These are phyloP conservation scores for Farysia itapuensis DNA, from an alignment of 1,284 basidiomycete genomes.

Conservation along the genomic window DNA sequence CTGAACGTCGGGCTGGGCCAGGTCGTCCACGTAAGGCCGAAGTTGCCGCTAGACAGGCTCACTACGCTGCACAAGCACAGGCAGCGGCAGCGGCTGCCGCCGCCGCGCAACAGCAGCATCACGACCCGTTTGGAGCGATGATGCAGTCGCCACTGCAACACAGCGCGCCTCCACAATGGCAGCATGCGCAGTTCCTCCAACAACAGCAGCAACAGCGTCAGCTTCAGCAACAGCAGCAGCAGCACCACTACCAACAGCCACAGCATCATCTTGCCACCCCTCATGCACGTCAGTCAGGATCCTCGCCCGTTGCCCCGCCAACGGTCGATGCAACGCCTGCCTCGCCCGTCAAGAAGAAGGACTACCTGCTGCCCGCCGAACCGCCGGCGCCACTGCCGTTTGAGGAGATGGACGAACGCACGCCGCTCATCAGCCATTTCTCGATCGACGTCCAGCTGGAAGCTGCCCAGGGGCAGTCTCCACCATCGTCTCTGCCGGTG, in stretches of 20 bases:
- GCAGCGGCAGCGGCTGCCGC: constrained; percentile 14
- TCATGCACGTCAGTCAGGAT: constrained; percentile 1
- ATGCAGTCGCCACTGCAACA: background rate
- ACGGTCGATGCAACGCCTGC: constrained; percentile 1
- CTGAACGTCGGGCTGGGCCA: constrained; percentile 27
- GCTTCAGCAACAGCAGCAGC: constrained; percentile 10
- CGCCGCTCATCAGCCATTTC: constrained; percentile 19
- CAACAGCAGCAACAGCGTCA: constrained; percentile 19
- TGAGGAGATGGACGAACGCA: constrained; percentile 19
- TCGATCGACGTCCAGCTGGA: constrained; percentile 28
- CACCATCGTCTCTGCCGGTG: constrained; percentile 3
- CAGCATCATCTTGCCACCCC: constrained; percentile 11
- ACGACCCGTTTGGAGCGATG: background rate
- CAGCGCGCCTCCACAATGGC: constrained; percentile 20
- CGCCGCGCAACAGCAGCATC: background rate
- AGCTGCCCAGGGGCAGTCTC: constrained; percentile 8
- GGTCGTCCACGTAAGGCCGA: constrained; percentile 36
- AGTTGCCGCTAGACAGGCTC: constrained; percentile 26
- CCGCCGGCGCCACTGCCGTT: constrained; percentile 2
- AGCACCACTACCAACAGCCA: constrained; percentile 16
- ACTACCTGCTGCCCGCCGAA: constrained; percentile 12
- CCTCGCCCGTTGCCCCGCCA: constrained; percentile 7
- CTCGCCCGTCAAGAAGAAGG: constrained; percentile 20
- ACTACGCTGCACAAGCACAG: constrained; percentile 12
- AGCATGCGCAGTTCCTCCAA: constrained; percentile 22